A percentile compares a stretch with the other conserved stretches of the same genome.
phyloP scores from a whole-genome alignment of 495 filamentous ascomycete species.

The Talaromyces stipitatus region DNA sequence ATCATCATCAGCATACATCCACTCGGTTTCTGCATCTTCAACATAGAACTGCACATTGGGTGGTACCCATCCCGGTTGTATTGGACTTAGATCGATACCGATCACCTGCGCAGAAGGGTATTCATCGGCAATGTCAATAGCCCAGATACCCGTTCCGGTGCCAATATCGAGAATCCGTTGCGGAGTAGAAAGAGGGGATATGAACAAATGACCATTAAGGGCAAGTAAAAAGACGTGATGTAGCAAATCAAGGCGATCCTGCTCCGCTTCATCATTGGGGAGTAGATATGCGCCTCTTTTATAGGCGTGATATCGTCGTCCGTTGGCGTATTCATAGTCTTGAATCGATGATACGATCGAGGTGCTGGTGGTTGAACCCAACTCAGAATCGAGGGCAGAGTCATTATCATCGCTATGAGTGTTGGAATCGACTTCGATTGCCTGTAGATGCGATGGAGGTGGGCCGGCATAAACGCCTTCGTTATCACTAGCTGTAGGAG shows the following conservation, averaged over 20 bases:
- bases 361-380: conserved; percentile 2
- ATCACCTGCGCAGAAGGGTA: conserved; percentile 17
- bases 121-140: conserved; percentile 20
- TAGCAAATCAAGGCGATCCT: conserved; percentile 55
- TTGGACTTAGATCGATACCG: conserved; percentile 44
- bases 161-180: conserved; percentile 40
- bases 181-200: conserved; percentile 31
- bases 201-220: conserved; percentile 33
- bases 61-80: conserved; percentile 37
- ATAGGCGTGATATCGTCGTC: conserved; percentile 52
- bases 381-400: neutral
- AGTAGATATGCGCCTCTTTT: conserved; percentile 12
- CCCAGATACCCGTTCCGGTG: conserved; percentile 46
- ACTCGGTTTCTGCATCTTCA: conserved; percentile 24
- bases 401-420: neutral
- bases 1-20: conserved; percentile 24
- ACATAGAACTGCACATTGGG: conserved; percentile 25
- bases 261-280: conserved; percentile 33
- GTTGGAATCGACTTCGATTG: neutral
- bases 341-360: conserved; percentile 18
- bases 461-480: neutral
- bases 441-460: neutral
- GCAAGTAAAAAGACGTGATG: conserved; percentile 40
- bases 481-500: neutral
- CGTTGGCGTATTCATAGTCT: conserved; percentile 45